Conservation (phyloP, 139 green algal species). For the Chlorella sp. region DNA sequence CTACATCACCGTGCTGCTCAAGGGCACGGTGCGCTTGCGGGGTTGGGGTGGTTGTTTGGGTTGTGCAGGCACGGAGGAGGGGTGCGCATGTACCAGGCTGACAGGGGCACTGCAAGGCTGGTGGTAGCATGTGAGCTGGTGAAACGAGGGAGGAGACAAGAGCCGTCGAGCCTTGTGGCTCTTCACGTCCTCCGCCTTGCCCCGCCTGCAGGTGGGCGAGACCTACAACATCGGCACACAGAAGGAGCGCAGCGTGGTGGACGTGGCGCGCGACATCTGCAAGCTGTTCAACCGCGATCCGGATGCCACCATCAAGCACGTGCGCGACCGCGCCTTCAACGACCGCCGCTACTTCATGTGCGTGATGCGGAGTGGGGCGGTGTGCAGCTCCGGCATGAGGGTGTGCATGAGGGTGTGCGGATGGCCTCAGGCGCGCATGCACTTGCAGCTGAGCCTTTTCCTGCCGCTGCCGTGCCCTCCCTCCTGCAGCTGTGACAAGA, state of each 20-base stretch:
- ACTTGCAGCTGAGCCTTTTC: background rate
- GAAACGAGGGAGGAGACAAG: too few species aligned
- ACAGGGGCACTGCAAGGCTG: too few species aligned
- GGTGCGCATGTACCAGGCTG: too few species aligned
- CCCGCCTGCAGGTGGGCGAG: slow-evolving; percentile 66
- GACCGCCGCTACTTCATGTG: slow-evolving; percentile 64
- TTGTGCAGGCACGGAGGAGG: too few species aligned
- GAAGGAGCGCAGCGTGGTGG: slow-evolving; percentile 91
- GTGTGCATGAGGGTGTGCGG: background rate
- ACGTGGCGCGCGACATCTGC: slow-evolving; percentile 82
- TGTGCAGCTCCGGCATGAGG: too few species aligned
- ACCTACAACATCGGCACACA: slow-evolving; percentile 99
- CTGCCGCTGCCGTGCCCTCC: background rate
- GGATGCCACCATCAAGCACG: slow-evolving; percentile 59
- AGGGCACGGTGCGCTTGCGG: slow-evolving; percentile 55
- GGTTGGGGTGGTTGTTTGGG: too few species aligned
- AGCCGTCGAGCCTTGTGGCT: too few species aligned
- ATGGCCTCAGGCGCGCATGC: background rate
- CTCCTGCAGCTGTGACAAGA: slow-evolving; percentile 85
- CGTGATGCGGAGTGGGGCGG: background rate
- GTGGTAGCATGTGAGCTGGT: too few species aligned
- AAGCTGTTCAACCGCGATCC: slow-evolving; percentile 66
- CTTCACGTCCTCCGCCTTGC: background rate
- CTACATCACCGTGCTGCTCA: slow-evolving; percentile 91
- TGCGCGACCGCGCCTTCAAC: slow-evolving; percentile 90